A percentile compares a stretch with the other conserved stretches of the same genome.
Evolutionary conservation across 306 rosid species (phyloP).

Genomic region (Begonia fuchsioides): DNA sequence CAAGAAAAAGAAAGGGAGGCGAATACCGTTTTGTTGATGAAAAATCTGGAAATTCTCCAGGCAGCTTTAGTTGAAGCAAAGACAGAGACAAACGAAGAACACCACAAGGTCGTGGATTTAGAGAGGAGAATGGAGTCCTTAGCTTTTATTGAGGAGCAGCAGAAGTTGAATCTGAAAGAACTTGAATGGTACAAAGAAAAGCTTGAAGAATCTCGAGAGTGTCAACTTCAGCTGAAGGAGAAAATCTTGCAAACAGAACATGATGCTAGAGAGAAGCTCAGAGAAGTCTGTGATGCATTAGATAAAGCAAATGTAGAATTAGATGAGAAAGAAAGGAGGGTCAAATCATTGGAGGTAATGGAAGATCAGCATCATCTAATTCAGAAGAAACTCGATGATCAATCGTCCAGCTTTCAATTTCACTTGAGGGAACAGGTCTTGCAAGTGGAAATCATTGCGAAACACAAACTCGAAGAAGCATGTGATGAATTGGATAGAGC

Average conservation of each 20-base stretch:
- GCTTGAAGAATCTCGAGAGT: conserved; percentile 37
- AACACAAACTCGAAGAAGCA: conserved; percentile 4
- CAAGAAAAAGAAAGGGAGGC: conserved; percentile 27
- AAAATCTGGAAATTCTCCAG: conserved; percentile 49
- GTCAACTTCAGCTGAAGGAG: conserved; percentile 15
- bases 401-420: too few species aligned
- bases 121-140: conserved; percentile 27
- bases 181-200: conserved; percentile 33
- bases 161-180: conserved; percentile 25
- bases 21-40: conserved; percentile 23
- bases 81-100: conserved; percentile 20
- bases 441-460: conserved; percentile 8
- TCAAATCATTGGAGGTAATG: conserved; percentile 6
- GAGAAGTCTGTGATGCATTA: conserved; percentile 3
- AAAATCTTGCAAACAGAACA: conserved; percentile 5
- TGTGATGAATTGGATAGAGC: conserved; percentile 16
- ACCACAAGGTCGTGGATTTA: conserved; percentile 18
- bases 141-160: conserved; percentile 21
- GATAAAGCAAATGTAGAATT: conserved; percentile 8
- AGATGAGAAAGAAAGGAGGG: conserved; percentile 6
- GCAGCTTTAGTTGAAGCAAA: conserved; percentile 23
- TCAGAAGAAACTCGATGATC: conserved; percentile 5
- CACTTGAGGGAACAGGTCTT: too few species aligned
- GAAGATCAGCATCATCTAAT: conserved; percentile 7
- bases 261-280: conserved; percentile 9